phyloP scores from a whole-genome alignment of 139 green algal genomes.

The Coccomyxa sp. region DNA sequence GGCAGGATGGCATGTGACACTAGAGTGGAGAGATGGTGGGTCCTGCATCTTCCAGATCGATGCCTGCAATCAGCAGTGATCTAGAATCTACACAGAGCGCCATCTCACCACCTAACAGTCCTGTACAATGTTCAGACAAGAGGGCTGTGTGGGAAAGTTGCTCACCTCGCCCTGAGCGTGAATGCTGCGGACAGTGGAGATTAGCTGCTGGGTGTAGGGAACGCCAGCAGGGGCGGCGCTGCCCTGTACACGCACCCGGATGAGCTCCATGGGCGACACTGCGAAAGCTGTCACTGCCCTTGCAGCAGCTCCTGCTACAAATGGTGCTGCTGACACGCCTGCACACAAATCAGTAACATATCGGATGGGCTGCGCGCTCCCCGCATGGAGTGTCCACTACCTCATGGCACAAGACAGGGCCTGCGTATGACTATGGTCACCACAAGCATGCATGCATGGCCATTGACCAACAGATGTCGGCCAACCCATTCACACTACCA shows the following conservation, averaged over 20 bases:
- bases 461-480: no score
- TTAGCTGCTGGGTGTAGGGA: not conserved
- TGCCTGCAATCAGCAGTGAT: no score
- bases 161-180: not conserved
- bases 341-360: not conserved
- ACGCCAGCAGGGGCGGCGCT: not conserved
- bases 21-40: no score
- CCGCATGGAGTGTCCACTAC: not conserved
- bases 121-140: no score
- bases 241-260: conserved; percentile 15
- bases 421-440: not conserved
- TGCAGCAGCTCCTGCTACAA: conserved; percentile 74
- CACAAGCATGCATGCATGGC: no score
- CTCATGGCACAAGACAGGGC: not conserved
- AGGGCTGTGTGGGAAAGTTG: no score
- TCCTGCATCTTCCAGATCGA: no score
- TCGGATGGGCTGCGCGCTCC: no score
- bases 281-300: conserved; percentile 60
- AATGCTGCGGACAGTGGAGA: not conserved
- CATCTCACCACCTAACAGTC: no score
- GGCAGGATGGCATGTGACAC: not conserved
- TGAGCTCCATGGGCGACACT: conserved; percentile 77
- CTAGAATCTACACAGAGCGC: no score
- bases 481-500: no score
- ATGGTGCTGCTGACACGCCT: conserved; percentile 89